These are phyloP conservation scores for Pythium phragmitis DNA, from an alignment of 352 stramenopile genomes.

Conservation along the genomic window DNA sequence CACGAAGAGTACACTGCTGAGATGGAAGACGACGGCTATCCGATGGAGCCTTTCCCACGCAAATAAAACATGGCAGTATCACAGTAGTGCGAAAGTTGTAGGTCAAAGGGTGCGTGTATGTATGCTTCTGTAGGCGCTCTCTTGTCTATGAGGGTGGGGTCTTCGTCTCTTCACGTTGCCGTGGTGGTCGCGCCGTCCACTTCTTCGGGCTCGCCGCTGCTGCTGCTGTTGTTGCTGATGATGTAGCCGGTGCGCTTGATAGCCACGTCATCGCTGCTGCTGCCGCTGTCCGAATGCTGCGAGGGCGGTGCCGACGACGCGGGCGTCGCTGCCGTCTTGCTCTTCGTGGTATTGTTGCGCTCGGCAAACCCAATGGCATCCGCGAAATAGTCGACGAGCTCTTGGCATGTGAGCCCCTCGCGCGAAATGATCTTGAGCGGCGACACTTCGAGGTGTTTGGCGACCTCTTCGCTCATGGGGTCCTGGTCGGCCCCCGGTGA, in stretches of 20 bases:
- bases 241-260: conserved; percentile 58
- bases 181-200: conserved; percentile 4
- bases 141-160: conserved; percentile 1
- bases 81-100: no score
- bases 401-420: conserved; percentile 78
- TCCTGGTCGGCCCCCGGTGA: conserved; percentile 77
- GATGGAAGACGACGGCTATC: conserved; percentile 13
- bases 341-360: conserved; percentile 40
- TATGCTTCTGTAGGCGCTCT: neutral
- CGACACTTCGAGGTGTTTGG: conserved; percentile 68
- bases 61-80: neutral
- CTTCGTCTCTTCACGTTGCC: neutral
- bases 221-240: conserved; percentile 55
- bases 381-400: conserved; percentile 82
- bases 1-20: neutral
- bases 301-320: conserved; percentile 8
- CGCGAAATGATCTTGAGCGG: conserved; percentile 83
- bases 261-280: conserved; percentile 23
- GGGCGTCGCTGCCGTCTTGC: conserved; percentile 21
- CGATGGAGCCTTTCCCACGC: conserved; percentile 1
- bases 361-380: conserved; percentile 77
- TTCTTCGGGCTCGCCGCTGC: conserved; percentile 43
- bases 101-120: neutral
- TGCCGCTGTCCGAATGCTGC: conserved; percentile 26
- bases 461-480: conserved; percentile 51